A percentile compares a stretch with the other conserved stretches of the same genome.
Evolutionary conservation across 1,139 yeast genomes (phyloP).

Genomic region (Yamadazyma epiphylla): DNA sequence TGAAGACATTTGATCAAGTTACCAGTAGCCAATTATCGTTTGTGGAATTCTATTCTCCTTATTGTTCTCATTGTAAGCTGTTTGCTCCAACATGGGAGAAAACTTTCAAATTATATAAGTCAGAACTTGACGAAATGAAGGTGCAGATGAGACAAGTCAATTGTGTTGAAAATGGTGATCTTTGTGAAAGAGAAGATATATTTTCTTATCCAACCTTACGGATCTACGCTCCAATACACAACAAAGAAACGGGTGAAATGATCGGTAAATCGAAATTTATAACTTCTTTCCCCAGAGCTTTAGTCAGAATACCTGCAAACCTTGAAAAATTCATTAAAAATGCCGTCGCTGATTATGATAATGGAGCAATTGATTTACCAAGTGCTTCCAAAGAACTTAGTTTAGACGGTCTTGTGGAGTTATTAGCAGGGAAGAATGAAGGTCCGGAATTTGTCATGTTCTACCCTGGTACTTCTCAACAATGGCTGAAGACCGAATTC

Average conservation of each 20-base stretch:
- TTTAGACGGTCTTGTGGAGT: slow-evolving; percentile 31
- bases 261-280: slow-evolving; percentile 34
- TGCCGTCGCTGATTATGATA: slow-evolving; percentile 44
- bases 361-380: slow-evolving; percentile 32
- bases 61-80: slow-evolving; percentile 64
- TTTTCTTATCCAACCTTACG: slow-evolving; percentile 55
- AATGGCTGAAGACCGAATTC: slow-evolving; percentile 34
- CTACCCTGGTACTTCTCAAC: slow-evolving; percentile 53
- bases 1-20: slow-evolving; percentile 38
- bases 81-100: slow-evolving; percentile 65
- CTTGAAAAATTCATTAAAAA: slow-evolving; percentile 52
- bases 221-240: slow-evolving; percentile 52
- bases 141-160: slow-evolving; percentile 65
- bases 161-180: slow-evolving; percentile 69
- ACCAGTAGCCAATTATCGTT: slow-evolving; percentile 48
- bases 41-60: slow-evolving; percentile 68
- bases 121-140: slow-evolving; percentile 34
- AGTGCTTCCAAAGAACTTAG: slow-evolving; percentile 31
- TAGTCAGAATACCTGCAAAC: slow-evolving; percentile 44
- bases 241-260: slow-evolving; percentile 22
- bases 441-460: slow-evolving; percentile 57
- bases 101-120: slow-evolving; percentile 43
- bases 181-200: slow-evolving; percentile 61
- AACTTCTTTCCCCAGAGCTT: slow-evolving; percentile 43
- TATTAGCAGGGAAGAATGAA: slow-evolving; percentile 44